These are phyloP conservation scores for Ciborinia camelliae DNA, from an alignment of 2,329 filamentous ascomycete species.

Conservation along the genomic window DNA sequence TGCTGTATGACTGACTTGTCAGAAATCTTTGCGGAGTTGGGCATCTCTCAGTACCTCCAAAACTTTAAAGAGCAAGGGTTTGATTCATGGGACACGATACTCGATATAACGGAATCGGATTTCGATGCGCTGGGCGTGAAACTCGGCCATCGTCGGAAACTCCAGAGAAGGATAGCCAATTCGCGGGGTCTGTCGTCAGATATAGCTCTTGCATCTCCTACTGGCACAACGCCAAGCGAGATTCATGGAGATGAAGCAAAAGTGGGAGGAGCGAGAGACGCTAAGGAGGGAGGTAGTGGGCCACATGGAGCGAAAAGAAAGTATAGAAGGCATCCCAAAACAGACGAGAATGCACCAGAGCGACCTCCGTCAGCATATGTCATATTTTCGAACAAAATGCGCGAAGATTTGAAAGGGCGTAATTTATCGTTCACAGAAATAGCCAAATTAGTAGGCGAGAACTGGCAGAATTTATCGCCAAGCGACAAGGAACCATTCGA, in stretches of 20 bases:
- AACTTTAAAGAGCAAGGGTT: conserved; percentile 75
- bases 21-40: conserved; percentile 68
- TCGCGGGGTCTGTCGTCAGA: conserved; percentile 55
- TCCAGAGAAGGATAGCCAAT: conserved; percentile 80
- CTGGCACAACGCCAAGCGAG: conserved; percentile 49
- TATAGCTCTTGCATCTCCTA: conserved; percentile 37
- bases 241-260: conserved; percentile 57
- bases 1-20: conserved; percentile 53
- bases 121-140: conserved; percentile 74
- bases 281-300: conserved; percentile 43
- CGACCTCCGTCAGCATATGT: conserved; percentile 80
- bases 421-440: conserved; percentile 80
- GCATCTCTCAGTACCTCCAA: conserved; percentile 72
- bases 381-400: conserved; percentile 79
- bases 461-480: conserved; percentile 70
- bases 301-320: conserved; percentile 60
- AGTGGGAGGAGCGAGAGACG: conserved; percentile 46
- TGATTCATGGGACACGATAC: conserved; percentile 78
- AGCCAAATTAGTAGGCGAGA: conserved; percentile 75
- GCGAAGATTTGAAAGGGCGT: conserved; percentile 72
- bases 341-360: conserved; percentile 77
- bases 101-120: conserved; percentile 82
- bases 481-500: conserved; percentile 70
- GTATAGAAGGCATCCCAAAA: conserved; percentile 75
- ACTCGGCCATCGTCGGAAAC: conserved; percentile 77